These are phyloP conservation scores for Juglanconis juglandina DNA, from an alignment of 2,329 filamentous ascomycete genomes.

Conservation along the genomic window DNA sequence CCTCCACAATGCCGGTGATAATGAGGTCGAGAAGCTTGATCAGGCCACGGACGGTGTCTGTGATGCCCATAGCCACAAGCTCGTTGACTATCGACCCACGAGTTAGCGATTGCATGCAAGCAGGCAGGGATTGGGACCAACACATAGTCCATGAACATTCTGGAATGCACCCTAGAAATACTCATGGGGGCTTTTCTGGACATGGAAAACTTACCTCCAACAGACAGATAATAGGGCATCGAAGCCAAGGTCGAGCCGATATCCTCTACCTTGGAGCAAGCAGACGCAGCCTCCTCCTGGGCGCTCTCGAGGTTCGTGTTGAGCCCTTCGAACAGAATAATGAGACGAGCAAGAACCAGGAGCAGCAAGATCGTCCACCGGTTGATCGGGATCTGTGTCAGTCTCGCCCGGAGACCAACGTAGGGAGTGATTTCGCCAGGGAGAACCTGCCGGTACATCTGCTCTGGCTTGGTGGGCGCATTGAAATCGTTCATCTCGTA, in stretches of 20 bases:
- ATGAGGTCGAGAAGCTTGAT: conserved; percentile 75
- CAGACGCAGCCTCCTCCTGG: conserved; percentile 76
- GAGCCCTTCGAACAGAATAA: conserved; percentile 72
- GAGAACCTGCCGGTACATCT: not conserved
- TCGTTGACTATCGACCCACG: conserved; percentile 61
- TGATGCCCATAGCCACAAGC: conserved; percentile 74
- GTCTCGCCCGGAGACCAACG: conserved; percentile 79
- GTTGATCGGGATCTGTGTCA: conserved; percentile 97
- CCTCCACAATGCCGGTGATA: conserved; percentile 78
- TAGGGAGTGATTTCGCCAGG: conserved; percentile 75
- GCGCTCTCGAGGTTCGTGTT: conserved; percentile 73
- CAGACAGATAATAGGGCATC: conserved; percentile 92
- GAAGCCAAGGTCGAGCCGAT: conserved; percentile 94
- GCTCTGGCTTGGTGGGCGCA: conserved; percentile 51
- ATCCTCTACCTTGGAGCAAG: conserved; percentile 88
- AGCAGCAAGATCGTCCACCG: conserved; percentile 89
- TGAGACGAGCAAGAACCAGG: conserved; percentile 75
- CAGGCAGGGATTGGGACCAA: not conserved
- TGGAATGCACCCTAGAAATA: too few species aligned
- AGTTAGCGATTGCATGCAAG: not conserved
- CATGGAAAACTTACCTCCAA: conserved; percentile 43
- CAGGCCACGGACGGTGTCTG: conserved; percentile 74
- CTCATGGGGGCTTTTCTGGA: not conserved
- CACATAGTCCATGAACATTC: too few species aligned
- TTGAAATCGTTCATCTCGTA: conserved; percentile 35